Base-by-base conservation (phyloP, 2,329 filamentous ascomycete genomes). In the Fusarium tricinctum region DNA sequence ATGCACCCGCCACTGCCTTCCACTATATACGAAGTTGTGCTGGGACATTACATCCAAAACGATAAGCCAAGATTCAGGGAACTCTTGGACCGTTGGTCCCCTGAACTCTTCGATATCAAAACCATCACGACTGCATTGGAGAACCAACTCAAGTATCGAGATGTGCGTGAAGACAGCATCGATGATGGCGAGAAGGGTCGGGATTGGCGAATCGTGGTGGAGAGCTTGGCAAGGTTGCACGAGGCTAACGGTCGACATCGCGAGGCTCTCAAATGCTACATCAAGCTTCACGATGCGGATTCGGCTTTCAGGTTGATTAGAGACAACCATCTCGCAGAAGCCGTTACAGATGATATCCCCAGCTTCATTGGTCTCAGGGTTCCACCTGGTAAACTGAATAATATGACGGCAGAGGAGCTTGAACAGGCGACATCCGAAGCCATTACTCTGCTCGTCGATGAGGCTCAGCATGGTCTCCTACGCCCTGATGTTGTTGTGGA, bases 171-270 rank as follows among this genome's bases (percentile, higher is more conserved):
- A 76, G 92, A 94, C 68, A 92, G 90, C 48, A 82, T 94, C 35
- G 91, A 96, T 74, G 89, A 89, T 60, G 91, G 91, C 4, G 86
- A 91, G 68, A 86, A 85, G 67, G 91, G 91, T 0, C 83, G 91
- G 55, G 94, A 98, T 74, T 98, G 95, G 95, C 88, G 89, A 23
- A 92, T 97, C 61, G 86, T 99, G n/a, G 89, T 94, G 81, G 93
- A 94, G 75, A 89, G 92, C 61, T 83, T 99, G 35, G 95, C 93
- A 1, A 93, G 90, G 74, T 83, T 99, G 17, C 93, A 95, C 75
- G 88, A 97, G 57, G 92, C 92, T 10, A 91, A 90, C 69, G 92
- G 93, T 1, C 89, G 92, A 58, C 90, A 92, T 68, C 87, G 92
- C 56, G 94, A 98, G 75, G 95, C 97, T 2, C 82, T 99, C 44